Base-by-base conservation (phyloP, 2,329 filamentous ascomycete species). In the Raffaelea arxii region DNA sequence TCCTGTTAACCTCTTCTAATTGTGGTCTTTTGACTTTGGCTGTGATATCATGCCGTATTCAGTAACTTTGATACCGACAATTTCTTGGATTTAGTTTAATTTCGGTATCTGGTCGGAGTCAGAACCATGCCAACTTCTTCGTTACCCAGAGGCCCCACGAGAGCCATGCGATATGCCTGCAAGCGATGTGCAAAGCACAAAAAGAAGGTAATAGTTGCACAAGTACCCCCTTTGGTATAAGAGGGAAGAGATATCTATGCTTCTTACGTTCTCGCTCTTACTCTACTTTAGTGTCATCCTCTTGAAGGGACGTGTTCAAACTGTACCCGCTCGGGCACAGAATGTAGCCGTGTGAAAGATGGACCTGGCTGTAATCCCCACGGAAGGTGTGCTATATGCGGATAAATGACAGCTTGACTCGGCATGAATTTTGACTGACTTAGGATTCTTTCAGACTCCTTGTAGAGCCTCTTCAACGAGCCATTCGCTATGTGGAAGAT, bases 351-450 rank as follows among this genome's bases (percentile, higher is more conserved):
- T 11, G 4, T 43, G 4, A 23, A 16, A 16, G 41, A 43, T 3
- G 41, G 41, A 9, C 19, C 41, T 6, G 41, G 41, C 18, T 43
- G 41, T 30, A 43, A 43, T 43, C 41, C 41, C 9, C 22, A 43
- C 36, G 41, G 41, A 22, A 21, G 41, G 41, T 43, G 7, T 9
- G 27, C 23, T 2, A 14, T 30, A 30, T 9, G 9, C 27, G 27
- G 27, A 16, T 16, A 30, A 9, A 16, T 30, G 9, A 9, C 27
- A 30, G 9, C 9, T 16, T 30, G 27, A n/a, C n/a, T n/a, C 38
- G 18, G 6, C 19, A 41, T 25, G 14, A 25, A 12, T 25, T 10
- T 19, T 18, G 23, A n/a, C 3, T 3, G 14, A n/a, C 14, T 25
- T 16, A 3, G 5, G 6, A 41, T 9, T n/a, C 12, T 9, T 12